Conservation (phyloP, 2,329 filamentous ascomycete species). For the Didymella segeticola region DNA sequence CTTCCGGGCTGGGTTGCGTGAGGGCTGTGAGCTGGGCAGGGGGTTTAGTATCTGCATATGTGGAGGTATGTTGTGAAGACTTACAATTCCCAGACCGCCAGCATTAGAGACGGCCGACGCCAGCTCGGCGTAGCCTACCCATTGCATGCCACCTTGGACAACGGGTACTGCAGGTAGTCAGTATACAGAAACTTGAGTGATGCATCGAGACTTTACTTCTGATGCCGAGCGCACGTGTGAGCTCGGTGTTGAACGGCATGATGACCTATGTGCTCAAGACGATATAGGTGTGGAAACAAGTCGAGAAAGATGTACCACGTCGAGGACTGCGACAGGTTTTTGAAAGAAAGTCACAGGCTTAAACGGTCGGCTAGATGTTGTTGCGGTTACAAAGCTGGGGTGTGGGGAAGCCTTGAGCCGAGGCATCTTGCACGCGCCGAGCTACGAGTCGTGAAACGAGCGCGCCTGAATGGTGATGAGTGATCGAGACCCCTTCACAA, state of each 20-base stretch:
- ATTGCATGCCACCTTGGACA: constrained; percentile 88
- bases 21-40: constrained; percentile 72
- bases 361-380: constrained; percentile 20
- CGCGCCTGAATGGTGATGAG: constrained; percentile 6
- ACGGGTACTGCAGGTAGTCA: constrained; percentile 69
- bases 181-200: constrained; percentile 41
- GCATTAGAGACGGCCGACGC: constrained; percentile 71
- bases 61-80: not conserved
- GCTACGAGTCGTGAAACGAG: constrained; percentile 26
- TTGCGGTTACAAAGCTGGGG: constrained; percentile 23
- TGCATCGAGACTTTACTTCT: constrained; percentile 43
- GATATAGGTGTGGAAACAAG: constrained; percentile 34
- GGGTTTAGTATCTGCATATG: constrained; percentile 19
- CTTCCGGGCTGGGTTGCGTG: constrained; percentile 90
- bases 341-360: constrained; percentile 12
- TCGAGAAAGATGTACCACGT: not conserved
- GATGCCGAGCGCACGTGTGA: constrained; percentile 68
- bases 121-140: constrained; percentile 81
- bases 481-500: no score
- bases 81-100: constrained; percentile 76
- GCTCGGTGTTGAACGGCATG: constrained; percentile 70
- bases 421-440: constrained; percentile 29
- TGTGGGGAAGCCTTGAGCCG: constrained; percentile 40
- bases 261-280: not conserved
- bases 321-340: constrained; percentile 5